Base-by-base conservation (phyloP, 164 flowering plant species). In the Santalum album region DNA sequence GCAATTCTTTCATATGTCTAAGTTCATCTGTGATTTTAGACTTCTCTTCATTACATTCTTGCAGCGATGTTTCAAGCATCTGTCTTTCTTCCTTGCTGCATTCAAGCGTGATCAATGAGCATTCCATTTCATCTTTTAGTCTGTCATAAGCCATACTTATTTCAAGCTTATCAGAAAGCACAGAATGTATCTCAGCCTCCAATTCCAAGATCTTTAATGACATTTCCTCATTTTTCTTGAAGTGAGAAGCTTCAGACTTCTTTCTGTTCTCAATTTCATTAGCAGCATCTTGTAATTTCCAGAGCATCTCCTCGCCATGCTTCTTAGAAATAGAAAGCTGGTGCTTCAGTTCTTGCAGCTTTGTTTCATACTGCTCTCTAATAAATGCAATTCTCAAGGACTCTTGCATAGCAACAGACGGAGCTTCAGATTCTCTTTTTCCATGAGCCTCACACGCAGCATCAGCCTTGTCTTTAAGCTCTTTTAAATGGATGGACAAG, bases 81-180 rank as follows among this genome's bases (percentile, higher is more conserved):
- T 77, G 74, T 54, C 87, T 90, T 69, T 94, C 99, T 69, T 90
- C 95, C 73, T 78, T 90, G 51, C 97, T 87, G 67, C 96, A 89
- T 44, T 89, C 94, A 14, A 92, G 87, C 71, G 84, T 83, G 59
- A 92, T 73, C 29, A 74, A 55, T 22, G 90, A 78, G 69, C 96
- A 89, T 34, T 89, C 99, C 54, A 87, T 56, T 68, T 89, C 96
- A 54, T 96, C 90, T 75, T 84, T 84, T 75, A 82, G 65, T 44
- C 71, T 54, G 52, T 92, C 96, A 73, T 69, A 78, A 49, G 74
- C 78, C 16, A 72, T 82, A 27, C 58, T 58, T 53, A 64, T 81
- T 62, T 91, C 96, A 56, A 89, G 81, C 67, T 72, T 86, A 6
- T 84, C 94, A 53, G 73, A 66, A 54, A 84, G 51, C 11, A 65